These are phyloP conservation scores for Vaccinium vitisidaea DNA, from an alignment of 148 eudicot species.

Conservation along the genomic window DNA sequence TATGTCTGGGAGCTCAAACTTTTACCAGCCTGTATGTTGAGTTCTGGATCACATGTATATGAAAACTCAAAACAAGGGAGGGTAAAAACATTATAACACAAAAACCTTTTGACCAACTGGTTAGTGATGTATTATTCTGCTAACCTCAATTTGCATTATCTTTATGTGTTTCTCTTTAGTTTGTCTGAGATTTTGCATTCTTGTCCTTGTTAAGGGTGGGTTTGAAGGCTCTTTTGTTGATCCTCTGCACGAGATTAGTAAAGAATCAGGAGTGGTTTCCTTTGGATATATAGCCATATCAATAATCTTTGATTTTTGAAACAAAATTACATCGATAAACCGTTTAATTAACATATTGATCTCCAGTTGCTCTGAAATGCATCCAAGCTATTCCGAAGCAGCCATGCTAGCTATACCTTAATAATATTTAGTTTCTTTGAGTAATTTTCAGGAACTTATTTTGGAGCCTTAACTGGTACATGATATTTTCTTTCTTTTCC, in stretches of 20 bases:
- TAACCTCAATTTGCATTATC: conserved; percentile 10
- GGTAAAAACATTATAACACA: background rate
- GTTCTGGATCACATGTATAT: background rate
- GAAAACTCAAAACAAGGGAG: background rate
- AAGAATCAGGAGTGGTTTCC: background rate
- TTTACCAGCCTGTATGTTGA: background rate
- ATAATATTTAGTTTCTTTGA: background rate
- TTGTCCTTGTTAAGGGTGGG: background rate
- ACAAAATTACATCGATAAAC: background rate
- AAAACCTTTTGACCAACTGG: background rate
- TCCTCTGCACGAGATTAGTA: background rate
- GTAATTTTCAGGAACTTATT: background rate
- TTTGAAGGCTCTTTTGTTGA: background rate
- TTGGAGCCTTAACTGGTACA: background rate
- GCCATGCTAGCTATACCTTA: background rate
- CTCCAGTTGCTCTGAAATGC: background rate
- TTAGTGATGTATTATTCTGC: background rate
- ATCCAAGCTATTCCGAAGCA: background rate
- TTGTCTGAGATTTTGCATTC: background rate
- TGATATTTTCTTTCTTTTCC: background rate
- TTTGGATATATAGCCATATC: background rate
- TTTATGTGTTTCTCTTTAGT: background rate
- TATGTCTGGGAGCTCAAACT: background rate
- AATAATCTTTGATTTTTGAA: background rate
- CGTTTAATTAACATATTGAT: no score